These are phyloP conservation scores for Fusarium humuli DNA, from an alignment of 2,329 filamentous ascomycete genomes.

Conservation along the genomic window DNA sequence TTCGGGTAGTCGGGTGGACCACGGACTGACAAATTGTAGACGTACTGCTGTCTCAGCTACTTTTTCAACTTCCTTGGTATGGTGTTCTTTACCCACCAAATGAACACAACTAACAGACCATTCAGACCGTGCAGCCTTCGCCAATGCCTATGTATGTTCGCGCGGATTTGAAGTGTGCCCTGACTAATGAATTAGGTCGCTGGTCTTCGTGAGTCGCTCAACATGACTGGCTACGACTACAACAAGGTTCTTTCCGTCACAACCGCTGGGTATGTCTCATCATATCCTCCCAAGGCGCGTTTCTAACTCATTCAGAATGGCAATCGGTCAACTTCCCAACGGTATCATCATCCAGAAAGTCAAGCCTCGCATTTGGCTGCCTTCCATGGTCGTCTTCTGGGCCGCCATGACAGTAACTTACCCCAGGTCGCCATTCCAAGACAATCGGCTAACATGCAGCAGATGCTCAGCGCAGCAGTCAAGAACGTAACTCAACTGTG, in stretches of 20 bases:
- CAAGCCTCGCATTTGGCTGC: slow-evolving; percentile 69
- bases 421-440: too few species aligned
- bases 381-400: slow-evolving; percentile 70
- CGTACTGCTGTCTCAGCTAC: slow-evolving; percentile 52
- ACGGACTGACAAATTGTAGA: slow-evolving; percentile 22
- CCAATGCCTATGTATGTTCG: slow-evolving; percentile 55
- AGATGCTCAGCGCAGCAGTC: slow-evolving; percentile 49
- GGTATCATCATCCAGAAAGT: slow-evolving; percentile 71
- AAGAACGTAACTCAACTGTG: slow-evolving; percentile 47
- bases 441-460: background rate
- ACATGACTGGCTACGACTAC: slow-evolving; percentile 56
- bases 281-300: too few species aligned
- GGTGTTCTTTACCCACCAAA: fast-evolving
- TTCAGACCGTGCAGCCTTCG: slow-evolving; percentile 42
- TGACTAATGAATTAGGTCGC: slow-evolving; percentile 47
- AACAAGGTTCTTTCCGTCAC: slow-evolving; percentile 45
- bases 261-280: slow-evolving; percentile 43
- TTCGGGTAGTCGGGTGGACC: fast-evolving
- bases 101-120: background rate
- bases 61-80: slow-evolving; percentile 56
- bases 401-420: slow-evolving; percentile 64
- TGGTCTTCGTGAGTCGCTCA: slow-evolving; percentile 58
- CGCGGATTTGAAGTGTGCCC: fast-evolving
- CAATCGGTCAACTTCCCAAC: slow-evolving; percentile 67
- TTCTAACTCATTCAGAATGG: slow-evolving; percentile 42